phyloP scores from a whole-genome alignment of 2,329 filamentous ascomycete species.

The Didymella arachidicola region DNA sequence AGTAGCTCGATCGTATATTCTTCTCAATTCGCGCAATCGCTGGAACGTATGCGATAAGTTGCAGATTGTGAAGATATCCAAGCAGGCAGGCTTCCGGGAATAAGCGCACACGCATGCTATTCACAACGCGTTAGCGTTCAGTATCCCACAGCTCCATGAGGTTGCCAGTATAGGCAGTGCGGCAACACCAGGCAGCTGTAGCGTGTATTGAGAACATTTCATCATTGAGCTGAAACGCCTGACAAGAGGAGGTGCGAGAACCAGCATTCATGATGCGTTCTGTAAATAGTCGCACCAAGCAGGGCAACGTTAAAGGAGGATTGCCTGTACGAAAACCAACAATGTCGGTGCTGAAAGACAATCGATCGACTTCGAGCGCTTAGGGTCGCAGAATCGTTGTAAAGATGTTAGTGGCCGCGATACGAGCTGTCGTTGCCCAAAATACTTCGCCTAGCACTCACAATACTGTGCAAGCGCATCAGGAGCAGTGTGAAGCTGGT shows the following conservation, averaged over 20 bases:
- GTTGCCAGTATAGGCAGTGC: slow-evolving; percentile 20
- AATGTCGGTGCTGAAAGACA: neutral
- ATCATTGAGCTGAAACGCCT: slow-evolving; percentile 3
- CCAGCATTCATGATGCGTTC: neutral
- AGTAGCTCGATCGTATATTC: no score
- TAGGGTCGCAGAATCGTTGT: neutral
- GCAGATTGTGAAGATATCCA: neutral
- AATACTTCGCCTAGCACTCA: slow-evolving; percentile 21
- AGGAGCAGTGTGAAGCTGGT: slow-evolving; percentile 17
- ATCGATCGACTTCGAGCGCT: neutral
- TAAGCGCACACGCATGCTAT: slow-evolving; percentile 17
- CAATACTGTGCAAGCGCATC: slow-evolving; percentile 29
- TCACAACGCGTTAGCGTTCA: slow-evolving; percentile 24
- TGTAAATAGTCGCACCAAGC: neutral
- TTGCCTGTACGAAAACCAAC: neutral
- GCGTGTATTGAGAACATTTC: slow-evolving; percentile 1
- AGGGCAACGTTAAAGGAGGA: neutral
- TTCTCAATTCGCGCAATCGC: neutral
- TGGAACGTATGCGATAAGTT: neutral
- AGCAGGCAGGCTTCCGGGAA: slow-evolving; percentile 5
- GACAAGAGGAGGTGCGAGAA: neutral
- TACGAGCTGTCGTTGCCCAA: slow-evolving; percentile 16
- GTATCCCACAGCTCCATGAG: slow-evolving; percentile 15
- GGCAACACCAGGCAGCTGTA: slow-evolving; percentile 15
- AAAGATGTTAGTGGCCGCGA: neutral